These are phyloP conservation scores for Cyanodermella asteris DNA, from an alignment of 2,329 filamentous ascomycete genomes.

Conservation along the genomic window DNA sequence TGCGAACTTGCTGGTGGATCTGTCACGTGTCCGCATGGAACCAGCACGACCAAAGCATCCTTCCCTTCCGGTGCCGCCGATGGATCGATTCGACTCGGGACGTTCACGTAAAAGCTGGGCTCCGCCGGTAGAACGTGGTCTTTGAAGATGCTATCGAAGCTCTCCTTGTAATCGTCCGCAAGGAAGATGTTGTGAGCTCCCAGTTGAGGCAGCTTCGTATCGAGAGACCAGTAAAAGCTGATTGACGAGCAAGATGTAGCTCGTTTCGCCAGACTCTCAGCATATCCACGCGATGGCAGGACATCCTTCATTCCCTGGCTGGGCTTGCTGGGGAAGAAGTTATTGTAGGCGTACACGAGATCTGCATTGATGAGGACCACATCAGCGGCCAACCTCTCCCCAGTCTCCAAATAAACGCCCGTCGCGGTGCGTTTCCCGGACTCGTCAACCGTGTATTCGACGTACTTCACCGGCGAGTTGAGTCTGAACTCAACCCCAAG, in stretches of 20 bases:
- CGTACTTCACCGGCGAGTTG: conserved; percentile 31
- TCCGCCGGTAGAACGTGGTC: conserved; percentile 42
- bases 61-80: conserved; percentile 42
- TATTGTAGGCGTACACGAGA: conserved; percentile 51
- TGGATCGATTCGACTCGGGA: conserved; percentile 46
- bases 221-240: conserved; percentile 55
- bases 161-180: conserved; percentile 47
- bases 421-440: conserved; percentile 28
- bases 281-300: no score
- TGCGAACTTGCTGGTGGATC: no score
- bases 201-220: conserved; percentile 37
- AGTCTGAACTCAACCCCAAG: conserved; percentile 42
- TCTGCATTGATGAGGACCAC: conserved; percentile 52
- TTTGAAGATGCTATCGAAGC: conserved; percentile 58
- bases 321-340: conserved; percentile 41
- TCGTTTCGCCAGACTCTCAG: conserved; percentile 21
- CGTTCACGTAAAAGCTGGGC: conserved; percentile 58
- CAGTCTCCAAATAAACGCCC: conserved; percentile 37
- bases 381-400: conserved; percentile 38
- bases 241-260: conserved; percentile 49
- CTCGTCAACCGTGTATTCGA: conserved; percentile 21
- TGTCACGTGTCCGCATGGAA: conserved; percentile 48
- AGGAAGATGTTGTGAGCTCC: conserved; percentile 58
- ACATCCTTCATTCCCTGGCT: no score
- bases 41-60: conserved; percentile 47